phyloP scores from a whole-genome alignment of 768 basidiomycete species.

The Pulveroboletus sp. region DNA sequence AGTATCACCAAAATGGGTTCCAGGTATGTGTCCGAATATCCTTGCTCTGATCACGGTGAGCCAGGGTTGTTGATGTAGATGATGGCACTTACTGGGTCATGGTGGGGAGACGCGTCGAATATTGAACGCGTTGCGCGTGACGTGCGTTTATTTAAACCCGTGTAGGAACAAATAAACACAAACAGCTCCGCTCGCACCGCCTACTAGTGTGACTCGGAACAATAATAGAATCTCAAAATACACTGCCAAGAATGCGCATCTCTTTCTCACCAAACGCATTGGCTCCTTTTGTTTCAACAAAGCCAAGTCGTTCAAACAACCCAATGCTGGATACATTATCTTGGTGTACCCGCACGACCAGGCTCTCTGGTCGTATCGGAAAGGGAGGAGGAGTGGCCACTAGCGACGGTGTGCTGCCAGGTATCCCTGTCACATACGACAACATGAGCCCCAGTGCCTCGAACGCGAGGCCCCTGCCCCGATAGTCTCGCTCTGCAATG shows the following conservation, averaged over 20 bases:
- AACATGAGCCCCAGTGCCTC: constrained; percentile 67
- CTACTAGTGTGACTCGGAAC: too few species aligned
- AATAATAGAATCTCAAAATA: too few species aligned
- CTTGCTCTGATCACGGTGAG: constrained; percentile 6
- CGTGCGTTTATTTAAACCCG: constrained; percentile 5
- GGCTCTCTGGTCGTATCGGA: constrained; percentile 40
- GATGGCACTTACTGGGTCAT: constrained; percentile 19
- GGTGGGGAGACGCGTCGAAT: constrained; percentile 8
- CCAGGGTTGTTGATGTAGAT: not conserved
- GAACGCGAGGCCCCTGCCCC: constrained; percentile 64
- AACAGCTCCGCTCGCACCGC: too few species aligned
- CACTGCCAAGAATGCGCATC: too few species aligned
- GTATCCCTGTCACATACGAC: constrained; percentile 58
- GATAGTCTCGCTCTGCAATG: constrained; percentile 55
- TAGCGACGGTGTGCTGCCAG: constrained; percentile 16
- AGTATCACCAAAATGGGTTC: constrained; percentile 13
- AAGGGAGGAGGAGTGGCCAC: constrained; percentile 38
- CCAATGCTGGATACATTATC: constrained; percentile 66
- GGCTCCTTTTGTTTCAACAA: constrained; percentile 61
- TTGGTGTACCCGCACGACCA: constrained; percentile 72
- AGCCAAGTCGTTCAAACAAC: constrained; percentile 78
- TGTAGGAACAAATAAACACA: constrained; percentile 6
- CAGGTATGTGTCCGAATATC: constrained; percentile 31
- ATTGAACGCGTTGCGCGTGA: not conserved
- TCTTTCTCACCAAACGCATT: constrained; percentile 84